phyloP scores from a whole-genome alignment of 2,329 filamentous ascomycete species.

The Pseudogymnoascus destructans region DNA sequence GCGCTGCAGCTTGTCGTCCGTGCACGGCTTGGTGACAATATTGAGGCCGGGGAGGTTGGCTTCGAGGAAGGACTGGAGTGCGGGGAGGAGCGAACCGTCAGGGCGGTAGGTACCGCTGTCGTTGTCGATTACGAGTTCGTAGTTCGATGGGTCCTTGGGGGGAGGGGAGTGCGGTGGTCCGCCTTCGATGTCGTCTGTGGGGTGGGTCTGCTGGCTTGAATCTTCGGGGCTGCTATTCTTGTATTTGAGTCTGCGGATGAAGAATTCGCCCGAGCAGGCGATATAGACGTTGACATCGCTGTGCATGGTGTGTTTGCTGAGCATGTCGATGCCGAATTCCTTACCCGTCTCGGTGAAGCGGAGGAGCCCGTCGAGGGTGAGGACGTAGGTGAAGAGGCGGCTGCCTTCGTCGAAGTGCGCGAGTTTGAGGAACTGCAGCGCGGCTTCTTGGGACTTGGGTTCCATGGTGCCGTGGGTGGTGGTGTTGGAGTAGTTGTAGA shows the following conservation, averaged over 20 bases:
- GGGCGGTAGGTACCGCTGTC: slow-evolving; percentile 89
- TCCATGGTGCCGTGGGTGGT: slow-evolving; percentile 61
- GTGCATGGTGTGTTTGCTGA: slow-evolving; percentile 96
- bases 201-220: slow-evolving; percentile 38
- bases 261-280: slow-evolving; percentile 87
- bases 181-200: slow-evolving; percentile 34
- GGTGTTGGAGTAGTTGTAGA: slow-evolving; percentile 75
- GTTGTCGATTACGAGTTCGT: slow-evolving; percentile 88
- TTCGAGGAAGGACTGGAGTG: slow-evolving; percentile 57
- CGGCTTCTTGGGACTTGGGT: slow-evolving; percentile 54
- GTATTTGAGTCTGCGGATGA: slow-evolving; percentile 54
- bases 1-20: slow-evolving; percentile 56
- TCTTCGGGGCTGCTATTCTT: slow-evolving; percentile 32
- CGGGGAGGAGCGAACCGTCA: slow-evolving; percentile 60
- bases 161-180: slow-evolving; percentile 34
- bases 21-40: slow-evolving; percentile 63
- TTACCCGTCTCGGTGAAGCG: slow-evolving; percentile 93
- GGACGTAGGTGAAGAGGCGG: slow-evolving; percentile 80
- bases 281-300: slow-evolving; percentile 85
- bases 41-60: slow-evolving; percentile 65
- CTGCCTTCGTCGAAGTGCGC: slow-evolving; percentile 77
- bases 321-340: slow-evolving; percentile 83
- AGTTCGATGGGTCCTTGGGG: slow-evolving; percentile 41
- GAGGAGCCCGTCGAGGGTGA: slow-evolving; percentile 75
- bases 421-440: slow-evolving; percentile 71